A percentile compares a stretch with the other conserved stretches of the same genome.
phyloP scores from a whole-genome alignment of 2,329 filamentous ascomycete species.

The Trichothecium sympodiale region DNA sequence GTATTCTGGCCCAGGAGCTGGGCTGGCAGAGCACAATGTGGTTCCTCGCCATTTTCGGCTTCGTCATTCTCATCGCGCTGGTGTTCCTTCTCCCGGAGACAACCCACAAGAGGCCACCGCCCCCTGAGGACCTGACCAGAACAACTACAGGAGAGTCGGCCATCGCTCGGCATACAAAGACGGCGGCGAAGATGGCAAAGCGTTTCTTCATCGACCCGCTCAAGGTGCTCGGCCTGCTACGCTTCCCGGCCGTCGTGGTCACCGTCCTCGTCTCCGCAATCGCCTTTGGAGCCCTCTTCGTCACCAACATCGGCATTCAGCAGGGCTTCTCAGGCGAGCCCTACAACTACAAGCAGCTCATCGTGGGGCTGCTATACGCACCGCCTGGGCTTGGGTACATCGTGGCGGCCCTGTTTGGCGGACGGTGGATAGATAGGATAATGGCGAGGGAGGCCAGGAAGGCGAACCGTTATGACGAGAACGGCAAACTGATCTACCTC shows the following conservation, averaged over 20 bases:
- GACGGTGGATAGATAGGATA: conserved; percentile 68
- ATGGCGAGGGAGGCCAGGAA: conserved; percentile 67
- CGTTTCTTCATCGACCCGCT: conserved; percentile 62
- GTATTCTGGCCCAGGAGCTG: conserved; percentile 54
- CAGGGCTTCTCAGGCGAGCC: conserved; percentile 54
- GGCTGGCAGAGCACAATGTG: conserved; percentile 71
- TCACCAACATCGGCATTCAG: conserved; percentile 70
- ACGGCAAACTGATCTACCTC: conserved; percentile 54
- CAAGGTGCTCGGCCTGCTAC: conserved; percentile 57
- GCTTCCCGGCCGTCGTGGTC: conserved; percentile 62
- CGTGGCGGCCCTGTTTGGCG: conserved; percentile 55
- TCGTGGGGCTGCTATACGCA: conserved; percentile 69
- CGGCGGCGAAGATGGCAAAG: conserved; percentile 37
- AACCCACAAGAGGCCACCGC: conserved; percentile 16
- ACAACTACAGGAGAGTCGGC: conserved; percentile 53
- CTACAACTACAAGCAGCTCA: conserved; percentile 57
- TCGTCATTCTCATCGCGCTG: conserved; percentile 41
- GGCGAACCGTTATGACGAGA: conserved; percentile 55
- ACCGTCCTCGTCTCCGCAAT: conserved; percentile 66
- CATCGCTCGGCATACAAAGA: conserved; percentile 41
- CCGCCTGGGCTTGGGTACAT: conserved; percentile 66
- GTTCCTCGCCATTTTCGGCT: conserved; percentile 64
- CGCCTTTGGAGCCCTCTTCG: conserved; percentile 64
- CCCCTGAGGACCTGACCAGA: conserved; percentile 21
- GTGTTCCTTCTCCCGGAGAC: conserved; percentile 57